Evolutionary conservation across 805 yeast species (phyloP).

Genomic region (Metschnikowia corniflorae): DNA sequence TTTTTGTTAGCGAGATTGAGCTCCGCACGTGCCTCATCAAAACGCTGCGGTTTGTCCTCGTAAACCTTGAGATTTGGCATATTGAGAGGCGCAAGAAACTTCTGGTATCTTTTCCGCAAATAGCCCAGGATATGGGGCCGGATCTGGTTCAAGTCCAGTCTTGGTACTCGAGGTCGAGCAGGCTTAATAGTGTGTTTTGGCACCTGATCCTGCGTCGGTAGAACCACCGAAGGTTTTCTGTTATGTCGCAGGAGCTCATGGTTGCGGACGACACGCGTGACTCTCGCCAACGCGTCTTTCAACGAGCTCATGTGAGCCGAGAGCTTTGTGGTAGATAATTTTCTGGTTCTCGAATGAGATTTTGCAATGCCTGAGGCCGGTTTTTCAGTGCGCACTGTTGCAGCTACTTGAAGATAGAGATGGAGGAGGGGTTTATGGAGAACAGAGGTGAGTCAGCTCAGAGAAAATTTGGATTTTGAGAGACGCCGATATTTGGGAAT

Average conservation of each 20-base stretch:
- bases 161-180: constrained; percentile 7
- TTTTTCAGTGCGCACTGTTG: too few species aligned
- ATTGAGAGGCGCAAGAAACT: constrained; percentile 33
- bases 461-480: too few species aligned
- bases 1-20: constrained; percentile 24
- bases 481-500: too few species aligned
- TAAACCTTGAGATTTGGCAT: constrained; percentile 33
- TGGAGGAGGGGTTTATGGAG: too few species aligned
- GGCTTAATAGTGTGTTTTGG: constrained; percentile 3
- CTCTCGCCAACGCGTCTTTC: constrained; percentile 32
- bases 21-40: constrained; percentile 24
- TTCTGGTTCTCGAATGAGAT: too few species aligned
- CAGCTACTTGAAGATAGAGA: too few species aligned
- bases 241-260: constrained; percentile 19
- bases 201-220: constrained; percentile 5
- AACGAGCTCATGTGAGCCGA: constrained; percentile 31
- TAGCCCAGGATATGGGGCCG: constrained; percentile 16
- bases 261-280: constrained; percentile 30
- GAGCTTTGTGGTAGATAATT: too few species aligned
- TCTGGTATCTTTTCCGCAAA: constrained; percentile 25
- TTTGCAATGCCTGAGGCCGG: too few species aligned
- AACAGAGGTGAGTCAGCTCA: too few species aligned
- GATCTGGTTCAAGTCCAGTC: constrained; percentile 11
- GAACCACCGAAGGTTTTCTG: constrained; percentile 3
- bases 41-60: constrained; percentile 22